phyloP scores from a whole-genome alignment of 305 asterid species.

The Fraxinus platypoda region DNA sequence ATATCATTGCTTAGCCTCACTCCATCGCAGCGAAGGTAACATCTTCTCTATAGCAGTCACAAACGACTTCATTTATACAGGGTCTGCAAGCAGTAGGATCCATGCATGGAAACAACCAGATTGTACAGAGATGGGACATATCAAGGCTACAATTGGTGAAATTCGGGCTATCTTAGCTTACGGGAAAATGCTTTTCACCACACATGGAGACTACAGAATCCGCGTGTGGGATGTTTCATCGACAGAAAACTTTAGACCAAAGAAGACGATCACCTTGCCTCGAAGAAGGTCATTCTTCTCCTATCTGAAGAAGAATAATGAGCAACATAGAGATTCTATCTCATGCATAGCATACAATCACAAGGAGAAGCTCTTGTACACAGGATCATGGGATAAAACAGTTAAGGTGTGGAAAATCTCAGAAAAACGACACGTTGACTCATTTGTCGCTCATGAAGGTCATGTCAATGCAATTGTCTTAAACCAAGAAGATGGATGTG shows the following conservation, averaged over 20 bases:
- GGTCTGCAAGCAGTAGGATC: conserved; percentile 60
- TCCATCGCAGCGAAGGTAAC: conserved; percentile 58
- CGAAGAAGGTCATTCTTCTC: conserved; percentile 41
- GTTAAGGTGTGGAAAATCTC: conserved; percentile 64
- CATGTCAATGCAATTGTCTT: conserved; percentile 55
- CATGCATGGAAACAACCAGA: conserved; percentile 75
- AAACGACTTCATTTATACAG: conserved; percentile 53
- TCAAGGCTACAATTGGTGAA: conserved; percentile 49
- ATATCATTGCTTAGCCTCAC: conserved; percentile 69
- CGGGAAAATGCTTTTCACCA: conserved; percentile 51
- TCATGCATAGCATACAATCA: conserved; percentile 62
- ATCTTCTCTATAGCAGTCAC: conserved; percentile 54
- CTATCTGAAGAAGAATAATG: conserved; percentile 28
- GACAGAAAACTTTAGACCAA: conserved; percentile 38
- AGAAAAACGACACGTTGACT: conserved; percentile 47
- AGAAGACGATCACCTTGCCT: conserved; percentile 52
- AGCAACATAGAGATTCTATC: conserved; percentile 40
- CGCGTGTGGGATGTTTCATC: conserved; percentile 61
- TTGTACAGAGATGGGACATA: conserved; percentile 55
- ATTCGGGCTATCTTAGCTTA: conserved; percentile 51
- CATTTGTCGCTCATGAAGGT: conserved; percentile 72
- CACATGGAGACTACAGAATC: conserved; percentile 59
- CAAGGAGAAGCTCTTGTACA: conserved; percentile 55
- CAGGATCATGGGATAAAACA: conserved; percentile 76
- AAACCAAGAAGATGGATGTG: conserved; percentile 62